Evolutionary conservation across 805 yeast genomes (phyloP).

Genomic region (Candida wancherniae): DNA sequence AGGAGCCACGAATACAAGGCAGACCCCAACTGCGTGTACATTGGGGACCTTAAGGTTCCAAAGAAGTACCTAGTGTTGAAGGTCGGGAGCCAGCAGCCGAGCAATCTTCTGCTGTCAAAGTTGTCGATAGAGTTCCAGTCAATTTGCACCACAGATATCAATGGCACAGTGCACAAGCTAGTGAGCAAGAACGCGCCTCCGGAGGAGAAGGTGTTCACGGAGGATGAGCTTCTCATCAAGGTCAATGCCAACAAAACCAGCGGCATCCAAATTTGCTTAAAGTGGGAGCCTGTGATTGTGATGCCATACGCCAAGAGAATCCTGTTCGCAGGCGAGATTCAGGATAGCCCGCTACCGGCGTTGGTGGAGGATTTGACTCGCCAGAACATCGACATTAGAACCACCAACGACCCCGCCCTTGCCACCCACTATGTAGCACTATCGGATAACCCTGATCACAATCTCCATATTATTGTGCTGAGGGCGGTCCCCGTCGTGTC

Average conservation of each 20-base stretch:
- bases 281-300: constrained; percentile 21
- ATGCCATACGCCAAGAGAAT: constrained; percentile 12
- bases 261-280: constrained; percentile 13
- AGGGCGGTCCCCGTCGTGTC: constrained; percentile 27
- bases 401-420: constrained; percentile 12
- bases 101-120: constrained; percentile 12
- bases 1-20: constrained; percentile 23
- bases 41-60: constrained; percentile 28
- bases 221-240: constrained; percentile 7
- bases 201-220: constrained; percentile 6
- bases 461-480: constrained; percentile 23
- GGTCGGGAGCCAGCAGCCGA: constrained; percentile 3
- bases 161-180: constrained; percentile 22
- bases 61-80: constrained; percentile 24
- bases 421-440: constrained; percentile 24
- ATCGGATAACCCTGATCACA: constrained; percentile 10
- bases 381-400: constrained; percentile 17
- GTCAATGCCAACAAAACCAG: constrained; percentile 17
- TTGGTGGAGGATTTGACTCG: constrained; percentile 9
- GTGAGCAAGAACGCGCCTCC: constrained; percentile 11
- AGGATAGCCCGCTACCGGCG: constrained; percentile 11
- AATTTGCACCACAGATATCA: constrained; percentile 27
- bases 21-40: constrained; percentile 19
- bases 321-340: constrained; percentile 10
- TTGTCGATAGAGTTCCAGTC: constrained; percentile 23